phyloP scores from a whole-genome alignment of 2,329 filamentous ascomycete species.

The Chaetomiaceae sp. region DNA sequence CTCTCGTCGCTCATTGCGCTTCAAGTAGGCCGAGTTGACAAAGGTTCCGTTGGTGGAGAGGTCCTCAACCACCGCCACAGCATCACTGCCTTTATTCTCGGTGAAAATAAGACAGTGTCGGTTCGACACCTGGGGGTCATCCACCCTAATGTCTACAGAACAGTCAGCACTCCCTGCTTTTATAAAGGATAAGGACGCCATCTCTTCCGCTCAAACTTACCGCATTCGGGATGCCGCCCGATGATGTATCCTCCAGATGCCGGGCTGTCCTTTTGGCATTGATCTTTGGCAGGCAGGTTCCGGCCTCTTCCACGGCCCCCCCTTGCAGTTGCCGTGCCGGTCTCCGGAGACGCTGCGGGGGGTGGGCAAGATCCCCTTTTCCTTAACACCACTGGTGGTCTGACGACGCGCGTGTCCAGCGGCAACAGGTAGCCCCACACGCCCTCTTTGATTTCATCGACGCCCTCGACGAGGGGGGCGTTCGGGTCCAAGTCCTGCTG shows the following conservation, averaged over 20 bases:
- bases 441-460: constrained; percentile 75
- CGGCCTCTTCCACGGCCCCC: constrained; percentile 34
- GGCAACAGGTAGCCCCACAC: constrained; percentile 96
- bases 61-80: constrained; percentile 78
- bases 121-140: constrained; percentile 79
- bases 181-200: too few species aligned
- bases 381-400: constrained; percentile 64
- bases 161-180: constrained; percentile 19
- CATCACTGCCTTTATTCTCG: constrained; percentile 34
- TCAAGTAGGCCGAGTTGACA: constrained; percentile 85
- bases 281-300: constrained; percentile 47
- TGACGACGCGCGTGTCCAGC: constrained; percentile 62
- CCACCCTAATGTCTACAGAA: constrained; percentile 60
- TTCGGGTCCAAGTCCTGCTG: constrained; percentile 69
- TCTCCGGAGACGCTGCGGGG: constrained; percentile 40
- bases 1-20: constrained; percentile 85
- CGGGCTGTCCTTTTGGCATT: constrained; percentile 54
- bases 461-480: constrained; percentile 69
- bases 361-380: constrained; percentile 65
- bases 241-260: constrained; percentile 82
- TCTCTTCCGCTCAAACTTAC: constrained; percentile 44
- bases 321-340: constrained; percentile 21
- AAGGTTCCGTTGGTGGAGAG: constrained; percentile 95
- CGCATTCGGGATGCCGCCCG: constrained; percentile 88
- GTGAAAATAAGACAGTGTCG: constrained; percentile 55